These are phyloP conservation scores for Trichoderma orchidacearum DNA, from an alignment of 495 filamentous ascomycete genomes.

Conservation along the genomic window DNA sequence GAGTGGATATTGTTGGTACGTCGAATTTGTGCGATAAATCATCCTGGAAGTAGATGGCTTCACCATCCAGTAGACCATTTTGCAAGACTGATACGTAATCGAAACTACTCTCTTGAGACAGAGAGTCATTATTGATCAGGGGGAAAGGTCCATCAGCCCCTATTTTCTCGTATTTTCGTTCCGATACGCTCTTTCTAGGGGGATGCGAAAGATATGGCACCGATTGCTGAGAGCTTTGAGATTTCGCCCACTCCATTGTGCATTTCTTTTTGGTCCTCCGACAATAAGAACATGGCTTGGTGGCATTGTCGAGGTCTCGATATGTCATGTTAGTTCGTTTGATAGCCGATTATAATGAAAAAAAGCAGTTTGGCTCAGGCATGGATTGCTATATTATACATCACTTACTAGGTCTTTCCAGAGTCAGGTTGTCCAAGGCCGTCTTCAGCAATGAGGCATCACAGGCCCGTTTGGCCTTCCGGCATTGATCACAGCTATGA, in stretches of 20 bases:
- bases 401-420: background rate
- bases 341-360: background rate
- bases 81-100: no score
- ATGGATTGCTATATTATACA: background rate
- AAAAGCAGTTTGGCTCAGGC: background rate
- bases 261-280: constrained; percentile 17
- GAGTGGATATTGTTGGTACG: no score
- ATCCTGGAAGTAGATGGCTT: no score
- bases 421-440: background rate
- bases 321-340: background rate
- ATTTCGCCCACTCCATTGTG: constrained; percentile 10
- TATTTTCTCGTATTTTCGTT: background rate
- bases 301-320: background rate
- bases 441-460: constrained; percentile 11
- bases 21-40: no score
- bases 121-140: no score
- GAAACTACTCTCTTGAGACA: no score
- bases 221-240: constrained; percentile 11
- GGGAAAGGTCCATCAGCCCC: no score
- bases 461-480: constrained; percentile 30
- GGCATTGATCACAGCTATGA: constrained; percentile 30
- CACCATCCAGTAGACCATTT: no score
- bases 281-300: constrained; percentile 16
- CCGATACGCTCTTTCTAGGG: background rate
- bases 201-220: background rate